phyloP scores from a whole-genome alignment of 768 basidiomycete genomes.

The Coprinopsis strossmayeri region DNA sequence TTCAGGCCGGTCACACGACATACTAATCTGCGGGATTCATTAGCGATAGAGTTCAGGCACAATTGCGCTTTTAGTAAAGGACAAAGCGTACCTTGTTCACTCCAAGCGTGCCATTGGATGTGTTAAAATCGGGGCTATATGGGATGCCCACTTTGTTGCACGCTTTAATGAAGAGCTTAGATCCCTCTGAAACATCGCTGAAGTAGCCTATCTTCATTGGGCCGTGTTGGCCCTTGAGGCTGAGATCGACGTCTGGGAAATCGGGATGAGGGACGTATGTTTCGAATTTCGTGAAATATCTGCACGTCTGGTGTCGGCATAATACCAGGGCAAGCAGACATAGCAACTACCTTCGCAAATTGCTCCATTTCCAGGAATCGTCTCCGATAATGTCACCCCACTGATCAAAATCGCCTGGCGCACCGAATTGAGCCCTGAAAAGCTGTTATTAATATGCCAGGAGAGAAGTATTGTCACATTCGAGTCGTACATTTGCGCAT shows the following conservation, averaged over 20 bases:
- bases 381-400: constrained; percentile 52
- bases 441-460: background rate
- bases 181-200: constrained; percentile 30
- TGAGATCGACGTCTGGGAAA: constrained; percentile 40
- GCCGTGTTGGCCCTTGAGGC: constrained; percentile 40
- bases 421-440: constrained; percentile 54
- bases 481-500: constrained; percentile 41
- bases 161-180: constrained; percentile 44
- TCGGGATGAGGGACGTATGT: constrained; percentile 39
- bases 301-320: constrained; percentile 9
- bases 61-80: too few species aligned
- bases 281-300: constrained; percentile 66
- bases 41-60: too few species aligned
- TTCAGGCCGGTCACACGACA: constrained; percentile 13
- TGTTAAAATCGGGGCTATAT: constrained; percentile 50
- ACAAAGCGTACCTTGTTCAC: constrained; percentile 40
- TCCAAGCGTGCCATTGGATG: constrained; percentile 45
- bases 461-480: background rate
- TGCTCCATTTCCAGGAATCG: constrained; percentile 52
- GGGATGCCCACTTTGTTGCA: constrained; percentile 47
- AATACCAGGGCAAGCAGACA: background rate
- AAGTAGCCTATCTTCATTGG: constrained; percentile 51
- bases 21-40: constrained; percentile 22
- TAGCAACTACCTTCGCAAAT: constrained; percentile 39
- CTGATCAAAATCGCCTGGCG: constrained; percentile 65